Conservation (phyloP, 768 basidiomycete genomes). For the Boletus rex-veris region DNA sequence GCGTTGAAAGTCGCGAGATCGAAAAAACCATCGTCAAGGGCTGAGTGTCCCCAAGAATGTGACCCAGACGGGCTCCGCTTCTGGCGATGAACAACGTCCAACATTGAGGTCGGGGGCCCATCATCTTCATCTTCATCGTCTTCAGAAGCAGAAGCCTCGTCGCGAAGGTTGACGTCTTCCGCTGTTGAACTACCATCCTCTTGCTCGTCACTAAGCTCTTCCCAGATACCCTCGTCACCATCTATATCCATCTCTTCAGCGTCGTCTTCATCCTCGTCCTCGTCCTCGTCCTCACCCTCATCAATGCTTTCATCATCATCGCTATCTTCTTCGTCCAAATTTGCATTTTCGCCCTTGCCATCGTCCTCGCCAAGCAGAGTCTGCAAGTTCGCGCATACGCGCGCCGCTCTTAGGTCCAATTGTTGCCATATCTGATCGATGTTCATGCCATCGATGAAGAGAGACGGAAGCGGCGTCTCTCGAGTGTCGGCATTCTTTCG, state of each 20-base stretch:
- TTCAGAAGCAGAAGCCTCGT: slow-evolving; percentile 28
- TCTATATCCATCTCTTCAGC: slow-evolving; percentile 31
- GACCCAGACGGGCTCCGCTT: slow-evolving; percentile 19
- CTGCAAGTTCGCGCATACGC: slow-evolving; percentile 67
- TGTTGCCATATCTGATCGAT: slow-evolving; percentile 93
- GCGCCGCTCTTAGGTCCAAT: slow-evolving; percentile 74
- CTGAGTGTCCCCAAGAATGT: slow-evolving; percentile 34
- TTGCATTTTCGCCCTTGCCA: slow-evolving; percentile 24
- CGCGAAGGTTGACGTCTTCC: slow-evolving; percentile 33
- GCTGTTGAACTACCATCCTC: slow-evolving; percentile 27
- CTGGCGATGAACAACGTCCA: slow-evolving; percentile 25
- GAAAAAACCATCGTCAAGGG: slow-evolving; percentile 90
- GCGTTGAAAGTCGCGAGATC: slow-evolving; percentile 83
- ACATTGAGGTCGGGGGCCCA: slow-evolving; percentile 21
- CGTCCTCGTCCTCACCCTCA: slow-evolving; percentile 17
- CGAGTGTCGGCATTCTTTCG: slow-evolving; percentile 35
- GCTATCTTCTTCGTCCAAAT: slow-evolving; percentile 14
- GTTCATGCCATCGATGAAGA: slow-evolving; percentile 78
- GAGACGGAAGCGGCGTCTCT: slow-evolving; percentile 69
- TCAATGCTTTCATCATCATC: slow-evolving; percentile 27
- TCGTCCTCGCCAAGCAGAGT: slow-evolving; percentile 56
- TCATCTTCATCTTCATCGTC: slow-evolving; percentile 35
- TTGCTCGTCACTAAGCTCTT: slow-evolving; percentile 24
- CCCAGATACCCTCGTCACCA: slow-evolving; percentile 24
- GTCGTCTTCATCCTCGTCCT: slow-evolving; percentile 29